Base-by-base conservation (phyloP, 2,329 filamentous ascomycete species). In the Didymosphaeria variabile region DNA sequence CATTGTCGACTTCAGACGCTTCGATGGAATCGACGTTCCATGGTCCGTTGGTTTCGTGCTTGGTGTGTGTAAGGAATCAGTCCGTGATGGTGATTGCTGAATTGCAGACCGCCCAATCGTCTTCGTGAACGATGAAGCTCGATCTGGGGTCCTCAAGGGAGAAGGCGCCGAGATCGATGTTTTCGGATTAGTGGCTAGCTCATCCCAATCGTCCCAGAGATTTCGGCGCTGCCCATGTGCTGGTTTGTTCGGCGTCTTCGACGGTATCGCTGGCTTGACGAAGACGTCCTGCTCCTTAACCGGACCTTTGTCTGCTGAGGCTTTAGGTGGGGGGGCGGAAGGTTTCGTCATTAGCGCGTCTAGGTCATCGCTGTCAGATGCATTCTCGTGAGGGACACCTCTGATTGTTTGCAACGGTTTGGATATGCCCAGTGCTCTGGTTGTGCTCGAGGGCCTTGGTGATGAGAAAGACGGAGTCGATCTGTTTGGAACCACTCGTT, bases 341-440 rank as follows among this genome's bases (percentile, higher is more conserved):
- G 21, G 32, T 40, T 26, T 60, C 6, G 13, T 26, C 17, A 52
- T 64, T 60, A 40, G 17, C 5, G 63, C 62, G 57, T 77, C 70
- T 15, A 77, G 60, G 54, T 77, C 73, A 15, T 76, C 72, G 55
- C 70, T 72, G 40, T 76, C 73, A 26, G 69, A 69, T n/a, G 65
- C 66, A 23, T 55, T 54, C 19, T 50, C 26, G 32, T 36, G 34
- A 9, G 32, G 17, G 29, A 45, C 12, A 8, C 36, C 57, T 44
- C 23, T 45, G 8, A 46, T 23, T 34, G 61, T 51, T 17, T 23
- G 34, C 12, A 45, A 45, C 7, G 52, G 17, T 23, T 21, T 45
- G 13, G 26, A 45, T 15, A 42, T 29, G 26, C 5, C 23, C 34
- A 23, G 34, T 17, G 50, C 36, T 53, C 23, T 32, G 15, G 19